Conservation (phyloP, 192 early-diverging fungal species). For the Entomortierella parvispora region DNA sequence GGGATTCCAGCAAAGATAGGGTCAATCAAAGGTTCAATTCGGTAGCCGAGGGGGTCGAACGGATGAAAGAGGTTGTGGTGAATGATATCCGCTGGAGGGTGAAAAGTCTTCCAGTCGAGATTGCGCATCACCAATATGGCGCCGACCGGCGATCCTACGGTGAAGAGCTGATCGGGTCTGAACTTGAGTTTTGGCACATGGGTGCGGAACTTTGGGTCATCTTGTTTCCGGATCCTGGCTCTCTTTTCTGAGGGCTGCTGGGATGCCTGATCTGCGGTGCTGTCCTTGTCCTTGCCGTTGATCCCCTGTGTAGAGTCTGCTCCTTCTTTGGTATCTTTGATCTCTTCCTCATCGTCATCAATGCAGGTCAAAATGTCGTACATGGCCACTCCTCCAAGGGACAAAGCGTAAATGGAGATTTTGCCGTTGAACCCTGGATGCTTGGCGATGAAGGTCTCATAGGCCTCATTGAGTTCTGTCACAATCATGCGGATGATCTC, state of each 20-base stretch:
- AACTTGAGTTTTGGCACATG: conserved; percentile 54
- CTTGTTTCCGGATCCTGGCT: conserved; percentile 27
- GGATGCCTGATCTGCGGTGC: conserved; percentile 13
- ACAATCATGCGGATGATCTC: conserved; percentile 64
- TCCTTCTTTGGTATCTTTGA: neutral
- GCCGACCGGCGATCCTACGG: conserved; percentile 61
- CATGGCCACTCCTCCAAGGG: conserved; percentile 74
- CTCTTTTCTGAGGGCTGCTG: conserved; percentile 21
- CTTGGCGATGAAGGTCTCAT: conserved; percentile 59
- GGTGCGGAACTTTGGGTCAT: conserved; percentile 29
- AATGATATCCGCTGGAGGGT: conserved; percentile 61
- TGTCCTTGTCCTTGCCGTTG: conserved; percentile 16
- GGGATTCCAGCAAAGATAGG: conserved; percentile 59
- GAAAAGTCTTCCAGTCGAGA: conserved; percentile 59
- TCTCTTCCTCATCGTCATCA: conserved; percentile 50
- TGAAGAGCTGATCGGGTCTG: conserved; percentile 60
- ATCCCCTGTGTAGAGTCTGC: conserved; percentile 9
- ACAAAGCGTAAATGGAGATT: conserved; percentile 70
- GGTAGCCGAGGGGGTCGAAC: conserved; percentile 79
- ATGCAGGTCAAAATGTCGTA: conserved; percentile 71
- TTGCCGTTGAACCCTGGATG: conserved; percentile 73
- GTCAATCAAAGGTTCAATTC: conserved; percentile 73
- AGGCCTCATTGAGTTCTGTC: conserved; percentile 64
- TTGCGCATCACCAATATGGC: conserved; percentile 73
- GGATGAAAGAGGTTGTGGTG: conserved; percentile 82